Evolutionary conservation across 257 asterid genomes (phyloP).

Genomic region (Solanum bulbocastanum): DNA sequence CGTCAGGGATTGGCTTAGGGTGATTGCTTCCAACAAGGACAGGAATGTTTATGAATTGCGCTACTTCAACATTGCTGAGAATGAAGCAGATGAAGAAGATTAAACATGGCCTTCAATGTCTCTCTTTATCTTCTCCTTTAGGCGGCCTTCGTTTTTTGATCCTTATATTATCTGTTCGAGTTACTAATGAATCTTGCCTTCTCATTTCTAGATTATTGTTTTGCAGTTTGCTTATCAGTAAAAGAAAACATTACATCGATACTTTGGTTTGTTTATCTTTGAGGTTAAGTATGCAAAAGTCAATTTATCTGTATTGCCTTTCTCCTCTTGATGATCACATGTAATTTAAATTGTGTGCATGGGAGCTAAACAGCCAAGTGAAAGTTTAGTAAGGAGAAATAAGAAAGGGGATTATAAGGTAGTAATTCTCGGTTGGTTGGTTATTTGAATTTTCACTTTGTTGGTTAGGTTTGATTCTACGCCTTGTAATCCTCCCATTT

Average conservation of each 20-base stretch:
- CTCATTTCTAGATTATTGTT: neutral
- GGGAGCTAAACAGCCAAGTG: neutral
- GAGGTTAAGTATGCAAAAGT: neutral
- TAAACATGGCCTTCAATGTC: neutral
- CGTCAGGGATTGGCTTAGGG: conserved; percentile 82
- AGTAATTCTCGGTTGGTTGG: neutral
- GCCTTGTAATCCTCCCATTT: too few relatives aligned
- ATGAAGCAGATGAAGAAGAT: conserved; percentile 63
- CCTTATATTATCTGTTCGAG: neutral
- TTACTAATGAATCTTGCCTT: neutral
- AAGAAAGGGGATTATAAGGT: neutral
- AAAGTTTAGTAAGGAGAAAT: neutral
- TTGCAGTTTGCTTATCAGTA: neutral
- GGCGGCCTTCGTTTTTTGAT: neutral
- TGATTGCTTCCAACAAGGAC: conserved; percentile 72
- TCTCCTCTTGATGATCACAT: neutral
- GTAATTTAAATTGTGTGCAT: neutral
- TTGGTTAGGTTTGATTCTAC: neutral
- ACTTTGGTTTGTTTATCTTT: neutral
- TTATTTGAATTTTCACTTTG: neutral
- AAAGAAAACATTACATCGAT: neutral
- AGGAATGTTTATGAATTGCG: conserved; percentile 61
- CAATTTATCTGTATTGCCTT: neutral
- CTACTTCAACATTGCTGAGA: conserved; percentile 82
- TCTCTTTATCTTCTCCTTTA: neutral